These are phyloP conservation scores for Choiromyces venosus DNA, from an alignment of 495 filamentous ascomycete genomes.

Conservation along the genomic window DNA sequence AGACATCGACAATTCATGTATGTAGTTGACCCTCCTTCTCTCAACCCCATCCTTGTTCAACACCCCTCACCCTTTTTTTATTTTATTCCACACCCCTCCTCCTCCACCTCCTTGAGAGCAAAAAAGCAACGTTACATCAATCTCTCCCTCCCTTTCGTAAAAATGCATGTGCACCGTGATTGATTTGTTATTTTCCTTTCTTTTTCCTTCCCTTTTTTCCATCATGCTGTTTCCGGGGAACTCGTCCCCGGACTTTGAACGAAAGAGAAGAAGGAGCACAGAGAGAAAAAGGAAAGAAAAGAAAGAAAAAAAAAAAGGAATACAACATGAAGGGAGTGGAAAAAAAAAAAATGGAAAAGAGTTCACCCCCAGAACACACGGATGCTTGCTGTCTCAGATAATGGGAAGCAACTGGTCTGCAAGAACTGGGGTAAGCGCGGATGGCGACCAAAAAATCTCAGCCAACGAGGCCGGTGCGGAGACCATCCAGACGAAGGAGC, in stretches of 20 bases:
- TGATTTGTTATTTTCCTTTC: background rate
- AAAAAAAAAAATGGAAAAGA: slow-evolving; percentile 16
- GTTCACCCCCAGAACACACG: slow-evolving; percentile 14
- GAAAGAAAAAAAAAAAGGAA: slow-evolving; percentile 20
- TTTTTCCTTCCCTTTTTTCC: background rate
- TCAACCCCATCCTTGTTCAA: background rate
- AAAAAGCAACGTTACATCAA: background rate
- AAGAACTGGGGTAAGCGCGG: slow-evolving; percentile 28
- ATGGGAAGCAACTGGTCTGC: slow-evolving; percentile 18
- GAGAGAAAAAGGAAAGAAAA: background rate
- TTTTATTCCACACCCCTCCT: background rate
- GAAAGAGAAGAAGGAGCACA: background rate
- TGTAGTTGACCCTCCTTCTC: background rate
- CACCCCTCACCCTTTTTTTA: background rate
- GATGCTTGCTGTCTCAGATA: slow-evolving; percentile 38
- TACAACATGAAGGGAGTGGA: background rate
- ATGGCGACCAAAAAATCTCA: slow-evolving; percentile 32
- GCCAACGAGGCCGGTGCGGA: slow-evolving; percentile 24
- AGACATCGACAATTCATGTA: background rate
- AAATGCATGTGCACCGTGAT: background rate
- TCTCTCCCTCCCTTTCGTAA: background rate
- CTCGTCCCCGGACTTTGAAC: background rate
- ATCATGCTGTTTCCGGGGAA: background rate
- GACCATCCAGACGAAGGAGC: background rate
- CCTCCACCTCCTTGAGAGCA: background rate